Evolutionary conservation across 1,139 yeast genomes (phyloP), one percentile per base, ranked within the genome.

Genomic region (Protomyces arabidopsidicola): DNA sequence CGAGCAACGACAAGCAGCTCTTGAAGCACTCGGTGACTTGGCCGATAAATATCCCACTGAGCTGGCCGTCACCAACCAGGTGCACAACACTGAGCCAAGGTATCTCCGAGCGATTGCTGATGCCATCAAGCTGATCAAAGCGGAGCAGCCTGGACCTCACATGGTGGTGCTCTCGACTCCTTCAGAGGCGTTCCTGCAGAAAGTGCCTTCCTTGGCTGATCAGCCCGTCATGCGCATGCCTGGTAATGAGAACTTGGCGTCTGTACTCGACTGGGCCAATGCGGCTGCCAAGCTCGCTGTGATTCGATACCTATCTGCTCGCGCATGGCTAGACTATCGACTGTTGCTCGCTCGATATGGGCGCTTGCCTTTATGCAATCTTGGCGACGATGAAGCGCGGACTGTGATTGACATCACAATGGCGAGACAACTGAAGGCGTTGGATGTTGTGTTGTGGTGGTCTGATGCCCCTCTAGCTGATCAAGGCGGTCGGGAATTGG

Each of bases 401-500:
- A 88, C 84, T 70, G 77, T 90, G 70, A 87, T 93, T 68, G 99
- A 93, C 75, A 81, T 93, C 52, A 85, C 85, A 65, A 93, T 89
- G 74, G 96, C 98, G 0, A 80, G 98, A 71, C 81, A 86, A 65
- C 79, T 93, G 64, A 78, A 79, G 38, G 80, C 82, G 48, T 82
- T 83, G 60, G 84, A 85, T 68, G 82, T 89, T 60, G 87, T 91
- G 2, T 76, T 93, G 55, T 95, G 98, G 98, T 91, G 98, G 98
- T 88, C 96, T 0, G 82, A 85, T 2, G 81, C 80, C 45, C 89
- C 95, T 1, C 75, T 82, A 54, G 95, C 97, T 0, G 97, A 90
- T 72, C 87, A 84, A 72, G 97, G 97, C 48, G 97, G 97, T 0
- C 74, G 79, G 61, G 95, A 90, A 72, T 82, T 81, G 70, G 96